These are phyloP conservation scores for Neurospora pannonica DNA, from an alignment of 495 filamentous ascomycete genomes.

Conservation along the genomic window DNA sequence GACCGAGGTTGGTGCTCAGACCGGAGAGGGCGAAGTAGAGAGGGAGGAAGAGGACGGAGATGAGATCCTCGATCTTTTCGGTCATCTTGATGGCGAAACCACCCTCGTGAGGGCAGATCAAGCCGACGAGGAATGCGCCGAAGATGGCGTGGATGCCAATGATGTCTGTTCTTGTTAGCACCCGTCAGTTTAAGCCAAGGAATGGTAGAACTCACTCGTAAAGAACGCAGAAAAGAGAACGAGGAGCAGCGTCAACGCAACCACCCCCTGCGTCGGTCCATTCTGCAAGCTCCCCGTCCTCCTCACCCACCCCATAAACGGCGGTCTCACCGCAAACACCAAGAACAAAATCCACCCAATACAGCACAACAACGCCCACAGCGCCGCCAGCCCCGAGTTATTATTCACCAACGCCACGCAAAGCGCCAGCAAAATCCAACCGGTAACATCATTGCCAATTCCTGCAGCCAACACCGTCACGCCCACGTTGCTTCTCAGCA, in stretches of 20 bases:
- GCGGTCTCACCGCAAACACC: slow-evolving; percentile 62
- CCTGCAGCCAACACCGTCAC: slow-evolving; percentile 88
- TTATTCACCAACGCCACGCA: slow-evolving; percentile 94
- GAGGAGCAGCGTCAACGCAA: slow-evolving; percentile 73
- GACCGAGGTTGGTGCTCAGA: slow-evolving; percentile 77
- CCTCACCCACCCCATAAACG: slow-evolving; percentile 65
- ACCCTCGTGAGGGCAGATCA: slow-evolving; percentile 90
- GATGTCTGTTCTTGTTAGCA: slow-evolving; percentile 39
- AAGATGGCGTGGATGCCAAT: slow-evolving; percentile 88
- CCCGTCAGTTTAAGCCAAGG: not conserved
- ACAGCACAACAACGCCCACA: slow-evolving; percentile 75
- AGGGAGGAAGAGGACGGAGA: slow-evolving; percentile 79
- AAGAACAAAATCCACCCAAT: slow-evolving; percentile 73
- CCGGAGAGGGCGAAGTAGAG: slow-evolving; percentile 95
- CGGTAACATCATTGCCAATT: slow-evolving; percentile 85
- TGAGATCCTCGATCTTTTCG: slow-evolving; percentile 92
- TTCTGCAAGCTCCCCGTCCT: slow-evolving; percentile 74
- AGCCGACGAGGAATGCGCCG: slow-evolving; percentile 74
- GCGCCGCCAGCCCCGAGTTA: slow-evolving; percentile 68
- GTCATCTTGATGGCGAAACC: slow-evolving; percentile 92
- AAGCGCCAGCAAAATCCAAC: slow-evolving; percentile 89
- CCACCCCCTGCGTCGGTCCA: slow-evolving; percentile 80
- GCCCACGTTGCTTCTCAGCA: slow-evolving; percentile 76
- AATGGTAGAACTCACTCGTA: slow-evolving; percentile 45
- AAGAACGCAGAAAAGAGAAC: slow-evolving; percentile 84